Base-by-base conservation (phyloP, 352 stramenopile species). In the Globisporangium spiculum region DNA sequence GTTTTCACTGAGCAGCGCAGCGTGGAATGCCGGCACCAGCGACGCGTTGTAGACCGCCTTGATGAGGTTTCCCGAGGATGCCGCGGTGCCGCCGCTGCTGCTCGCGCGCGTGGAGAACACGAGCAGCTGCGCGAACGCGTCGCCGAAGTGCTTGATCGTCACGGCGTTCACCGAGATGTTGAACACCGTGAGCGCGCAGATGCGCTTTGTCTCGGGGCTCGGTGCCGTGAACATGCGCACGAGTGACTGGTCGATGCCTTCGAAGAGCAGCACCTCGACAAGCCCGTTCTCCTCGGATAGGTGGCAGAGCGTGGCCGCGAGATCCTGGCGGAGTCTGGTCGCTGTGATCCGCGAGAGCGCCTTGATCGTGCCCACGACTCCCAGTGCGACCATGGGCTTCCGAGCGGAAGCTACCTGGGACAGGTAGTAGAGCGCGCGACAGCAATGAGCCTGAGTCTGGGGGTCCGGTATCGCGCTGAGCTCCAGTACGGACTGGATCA, bases 1-100 rank as follows among this genome's bases (percentile, higher is more conserved):
- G 65, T 87, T 91, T 24, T 94, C 84, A 32, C 76, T 71, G 16
- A 94, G 68, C 24, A 94, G 70, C 44, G 76, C 73, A 4, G 62
- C 68, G 55, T 94, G 86, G 65, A 91, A 92, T 27, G 72, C 73
- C 2, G 81, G 71, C 14, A 80, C 65, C 20, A 89, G 68, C 18
- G 86, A 81, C 22, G 84, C 71, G 46, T 94, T 94, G 74, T 91
- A 94, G 20, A 80, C 75, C 8, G 86, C 81, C 56, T 94, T 90
- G 63, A 94, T 72, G 54, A 94, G 71, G 63, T 86, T 82, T 0
- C 71, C 69, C 7, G 71, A 77, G 0, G 77, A 69, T 3, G 66
- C 56, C 7, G 7, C 20, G 20, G 30, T 20, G 3, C 20, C 32
- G 1, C 18, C 27, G 30, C 44, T 73, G 55, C 68, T 66, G 32